phyloP scores from a whole-genome alignment of 2,329 filamentous ascomycete species.

The Exophiala mesophila region DNA sequence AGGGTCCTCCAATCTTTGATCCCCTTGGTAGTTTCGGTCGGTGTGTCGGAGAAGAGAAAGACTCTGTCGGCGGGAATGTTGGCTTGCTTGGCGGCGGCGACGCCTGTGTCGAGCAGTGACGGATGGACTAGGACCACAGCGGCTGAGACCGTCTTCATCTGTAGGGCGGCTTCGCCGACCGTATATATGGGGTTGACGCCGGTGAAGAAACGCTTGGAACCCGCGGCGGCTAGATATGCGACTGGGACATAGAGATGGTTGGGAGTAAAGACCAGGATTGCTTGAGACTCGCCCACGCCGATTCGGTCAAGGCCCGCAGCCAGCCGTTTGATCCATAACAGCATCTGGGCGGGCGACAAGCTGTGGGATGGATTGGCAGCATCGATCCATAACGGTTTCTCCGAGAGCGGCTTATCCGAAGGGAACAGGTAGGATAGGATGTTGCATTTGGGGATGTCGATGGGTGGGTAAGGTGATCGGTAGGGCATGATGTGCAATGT shows the following conservation, averaged over 20 bases:
- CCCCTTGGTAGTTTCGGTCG: conserved; percentile 23
- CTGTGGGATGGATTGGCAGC: conserved; percentile 57
- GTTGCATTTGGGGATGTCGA: conserved; percentile 39
- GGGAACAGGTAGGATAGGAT: conserved; percentile 46
- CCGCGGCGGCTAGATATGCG: conserved; percentile 35
- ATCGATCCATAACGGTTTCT: conserved; percentile 51
- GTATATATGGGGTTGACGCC: conserved; percentile 53
- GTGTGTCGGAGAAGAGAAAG: conserved; percentile 28
- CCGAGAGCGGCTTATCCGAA: conserved; percentile 31
- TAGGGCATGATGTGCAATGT: conserved; percentile 49
- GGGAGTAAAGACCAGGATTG: conserved; percentile 63
- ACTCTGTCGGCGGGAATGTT: conserved; percentile 22
- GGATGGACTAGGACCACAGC: conserved; percentile 49
- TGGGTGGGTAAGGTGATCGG: conserved; percentile 17
- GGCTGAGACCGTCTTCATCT: conserved; percentile 48
- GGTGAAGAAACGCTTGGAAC: conserved; percentile 50
- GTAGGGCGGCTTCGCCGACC: conserved; percentile 47
- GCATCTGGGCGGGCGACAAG: conserved; percentile 56
- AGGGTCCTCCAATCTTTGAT: conserved; percentile 23
- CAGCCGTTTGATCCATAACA: conserved; percentile 63
- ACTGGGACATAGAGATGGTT: conserved; percentile 66
- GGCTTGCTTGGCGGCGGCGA: conserved; percentile 32
- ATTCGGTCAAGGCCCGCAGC: conserved; percentile 58
- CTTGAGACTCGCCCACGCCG: conserved; percentile 59
- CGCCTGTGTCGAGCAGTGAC: conserved; percentile 38